Percentiles rank a stretch among this genome's conserved stretches.
phyloP scores from a whole-genome alignment of 2,329 filamentous ascomycete genomes.

The Botrytis hyacinthi region DNA sequence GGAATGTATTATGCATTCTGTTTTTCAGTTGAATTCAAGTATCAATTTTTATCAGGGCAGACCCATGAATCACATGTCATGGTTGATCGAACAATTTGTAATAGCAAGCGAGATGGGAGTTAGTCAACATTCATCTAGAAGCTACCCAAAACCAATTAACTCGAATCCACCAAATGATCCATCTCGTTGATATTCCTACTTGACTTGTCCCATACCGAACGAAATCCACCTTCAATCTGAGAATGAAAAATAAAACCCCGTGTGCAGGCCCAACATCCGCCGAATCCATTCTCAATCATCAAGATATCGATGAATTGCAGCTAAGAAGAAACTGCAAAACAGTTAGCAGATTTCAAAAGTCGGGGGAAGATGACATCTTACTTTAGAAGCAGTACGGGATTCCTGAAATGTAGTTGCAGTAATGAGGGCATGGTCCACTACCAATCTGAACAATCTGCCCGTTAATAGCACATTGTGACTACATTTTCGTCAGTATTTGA shows the following conservation, averaged over 20 bases:
- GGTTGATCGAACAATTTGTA: not conserved
- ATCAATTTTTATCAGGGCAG: not conserved
- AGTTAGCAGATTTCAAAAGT: not conserved
- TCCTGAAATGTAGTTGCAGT: not conserved
- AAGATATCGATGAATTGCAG: too few species aligned
- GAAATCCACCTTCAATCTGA: not conserved
- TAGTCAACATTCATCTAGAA: not conserved
- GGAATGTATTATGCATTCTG: too few species aligned
- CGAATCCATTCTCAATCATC: not conserved
- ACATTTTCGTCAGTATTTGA: not conserved
- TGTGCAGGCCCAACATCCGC: not conserved
- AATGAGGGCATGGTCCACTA: not conserved
- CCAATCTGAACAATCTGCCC: not conserved
- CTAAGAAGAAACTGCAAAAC: not conserved
- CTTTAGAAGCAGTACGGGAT: slow-evolving; percentile 4
- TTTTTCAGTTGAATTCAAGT: not conserved
- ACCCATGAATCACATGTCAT: not conserved
- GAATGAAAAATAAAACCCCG: not conserved
- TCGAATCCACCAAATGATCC: not conserved
- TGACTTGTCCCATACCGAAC: not conserved
- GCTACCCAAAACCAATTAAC: not conserved
- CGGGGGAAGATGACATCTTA: not conserved
- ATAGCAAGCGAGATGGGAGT: not conserved
- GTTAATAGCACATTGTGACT: slow-evolving; percentile 2
- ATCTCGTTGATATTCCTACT: not conserved